Evolutionary conservation across 306 rosid species (phyloP).

Genomic region (Abrus precatorius): DNA sequence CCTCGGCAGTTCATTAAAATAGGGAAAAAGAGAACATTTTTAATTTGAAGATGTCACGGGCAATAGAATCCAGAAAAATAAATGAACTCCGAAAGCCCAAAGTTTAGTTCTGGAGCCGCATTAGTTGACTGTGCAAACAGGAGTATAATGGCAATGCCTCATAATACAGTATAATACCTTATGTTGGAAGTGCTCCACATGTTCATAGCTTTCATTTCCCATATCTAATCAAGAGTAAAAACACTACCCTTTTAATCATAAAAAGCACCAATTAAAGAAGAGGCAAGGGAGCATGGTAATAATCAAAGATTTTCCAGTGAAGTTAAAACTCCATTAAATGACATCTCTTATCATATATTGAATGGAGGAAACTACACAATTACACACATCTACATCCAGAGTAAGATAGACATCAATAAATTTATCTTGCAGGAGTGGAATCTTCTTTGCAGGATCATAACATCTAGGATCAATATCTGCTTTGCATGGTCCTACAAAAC

Average conservation of each 20-base stretch:
- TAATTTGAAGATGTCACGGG: slow-evolving; percentile 48
- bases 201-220: slow-evolving; percentile 48
- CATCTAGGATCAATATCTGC: slow-evolving; percentile 57
- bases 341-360: neutral
- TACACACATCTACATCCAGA: neutral
- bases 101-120: slow-evolving; percentile 63
- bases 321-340: neutral
- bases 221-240: slow-evolving; percentile 43
- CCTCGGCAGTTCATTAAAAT: slow-evolving; percentile 36
- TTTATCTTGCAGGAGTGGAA: slow-evolving; percentile 29
- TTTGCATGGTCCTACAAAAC: slow-evolving; percentile 65
- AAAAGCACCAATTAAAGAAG: slow-evolving; percentile 21
- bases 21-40: slow-evolving; percentile 49
- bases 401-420: neutral
- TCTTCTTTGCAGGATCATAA: slow-evolving; percentile 40
- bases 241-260: slow-evolving; percentile 48
- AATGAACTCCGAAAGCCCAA: slow-evolving; percentile 47
- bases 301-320: slow-evolving; percentile 20
- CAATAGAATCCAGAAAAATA: slow-evolving; percentile 34
- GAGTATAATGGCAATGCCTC: slow-evolving; percentile 49
- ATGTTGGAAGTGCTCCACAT: slow-evolving; percentile 44
- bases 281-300: neutral
- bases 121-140: slow-evolving; percentile 65
- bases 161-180: slow-evolving; percentile 50
- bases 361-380: neutral